phyloP scores from a whole-genome alignment of 208 protist species.

The Acanthamoeba royreba region DNA sequence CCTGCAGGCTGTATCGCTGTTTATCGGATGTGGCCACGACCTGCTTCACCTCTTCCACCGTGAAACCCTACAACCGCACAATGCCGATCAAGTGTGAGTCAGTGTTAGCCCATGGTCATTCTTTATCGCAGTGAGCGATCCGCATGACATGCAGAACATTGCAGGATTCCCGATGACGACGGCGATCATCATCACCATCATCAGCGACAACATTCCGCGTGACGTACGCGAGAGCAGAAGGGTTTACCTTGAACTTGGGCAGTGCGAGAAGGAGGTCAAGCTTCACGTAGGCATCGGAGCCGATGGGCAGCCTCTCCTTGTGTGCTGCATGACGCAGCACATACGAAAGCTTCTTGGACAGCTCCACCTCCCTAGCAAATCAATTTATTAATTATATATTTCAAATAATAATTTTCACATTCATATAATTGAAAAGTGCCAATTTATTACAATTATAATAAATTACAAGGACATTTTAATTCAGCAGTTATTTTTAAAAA shows the following conservation, averaged over 20 bases:
- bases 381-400: background rate
- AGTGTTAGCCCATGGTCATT: too few relatives aligned
- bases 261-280: background rate
- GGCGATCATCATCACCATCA: background rate
- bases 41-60: background rate
- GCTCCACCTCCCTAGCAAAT: background rate
- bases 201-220: too few relatives aligned
- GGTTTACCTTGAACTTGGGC: background rate
- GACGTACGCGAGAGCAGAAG: background rate
- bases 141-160: too few relatives aligned
- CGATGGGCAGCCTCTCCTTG: slow-evolving; percentile 1
- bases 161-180: too few relatives aligned
- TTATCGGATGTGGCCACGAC: background rate
- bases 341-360: background rate
- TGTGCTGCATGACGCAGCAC: background rate
- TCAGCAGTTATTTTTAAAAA: too few relatives aligned
- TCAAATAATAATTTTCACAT: too few relatives aligned
- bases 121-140: too few relatives aligned
- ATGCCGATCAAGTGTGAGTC: too few relatives aligned
- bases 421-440: too few relatives aligned
- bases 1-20: background rate
- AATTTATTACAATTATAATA: too few relatives aligned
- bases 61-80: background rate
- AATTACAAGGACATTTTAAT: too few relatives aligned
- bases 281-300: background rate